Evolutionary conservation across 1,284 basidiomycete genomes (phyloP), one percentile per base, ranked within the genome.

Genomic region (Neotropicomus parvogracilis): DNA sequence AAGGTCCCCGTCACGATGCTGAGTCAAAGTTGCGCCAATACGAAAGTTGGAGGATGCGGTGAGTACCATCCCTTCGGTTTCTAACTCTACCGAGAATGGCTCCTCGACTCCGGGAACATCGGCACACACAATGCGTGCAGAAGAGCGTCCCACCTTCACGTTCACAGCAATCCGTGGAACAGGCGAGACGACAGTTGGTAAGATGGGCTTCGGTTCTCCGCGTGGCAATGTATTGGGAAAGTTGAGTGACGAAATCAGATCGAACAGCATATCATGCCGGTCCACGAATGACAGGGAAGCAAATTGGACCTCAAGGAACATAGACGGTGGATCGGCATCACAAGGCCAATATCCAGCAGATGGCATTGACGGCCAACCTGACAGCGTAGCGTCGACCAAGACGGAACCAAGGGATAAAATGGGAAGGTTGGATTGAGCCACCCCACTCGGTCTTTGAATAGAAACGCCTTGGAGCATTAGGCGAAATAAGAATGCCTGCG

Each of bases 271-370:
- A 44, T 81, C 79, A 36, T 80, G 57, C 6, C 70, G 72, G 44
- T 83, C 81, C 14, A 73, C 73, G 12, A 82, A 49, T 34, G 78
- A 68, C 6, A 86, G 51, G 6, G 68, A 67, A 9, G 70, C 70
- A 3, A 86, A 47, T n/a, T 66, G 69, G 26, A 77, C 46, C 21
- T 74, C 71, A 17, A 81, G 59, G n/a, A 75, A 75, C 17, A 85
- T 45, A 12, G 82, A 70, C 9, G 85, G 73, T 6, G 75, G 71
- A 58, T 82, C 83, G 4, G 80, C 76, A 57, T 85, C 81, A 27
- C 76, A 79, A 41, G 83, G 32, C 40, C 26, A 64, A 58, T 79
- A 77, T n/a, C 71, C 64, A 5, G 42, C 14, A 7, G 53, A 37
- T 16, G 56, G 14, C 26, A 65, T 65, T 26, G 72, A 63, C 9